A percentile compares a stretch with the other conserved stretches of the same genome.
Conservation (phyloP, 805 yeast genomes). For the Suhomyces sp. region DNA sequence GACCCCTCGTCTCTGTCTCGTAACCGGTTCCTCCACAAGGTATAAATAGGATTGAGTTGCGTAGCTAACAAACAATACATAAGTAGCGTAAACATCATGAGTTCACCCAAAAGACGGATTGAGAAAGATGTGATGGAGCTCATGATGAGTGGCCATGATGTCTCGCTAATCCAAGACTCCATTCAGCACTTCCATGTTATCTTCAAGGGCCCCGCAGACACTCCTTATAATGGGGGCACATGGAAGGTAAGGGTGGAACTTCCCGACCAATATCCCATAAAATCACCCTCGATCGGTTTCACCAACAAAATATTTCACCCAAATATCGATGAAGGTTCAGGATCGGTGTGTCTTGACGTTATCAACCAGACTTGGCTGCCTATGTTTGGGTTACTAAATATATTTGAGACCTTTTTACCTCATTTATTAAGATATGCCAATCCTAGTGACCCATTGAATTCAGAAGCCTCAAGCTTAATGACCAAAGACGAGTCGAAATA, state of each 20-base stretch:
- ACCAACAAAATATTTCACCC: slow-evolving; percentile 92
- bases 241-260: slow-evolving; percentile 92
- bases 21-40: not conserved
- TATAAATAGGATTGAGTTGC: not conserved
- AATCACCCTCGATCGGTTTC: slow-evolving; percentile 94
- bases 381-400: slow-evolving; percentile 87
- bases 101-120: slow-evolving; percentile 70
- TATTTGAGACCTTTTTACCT: slow-evolving; percentile 90
- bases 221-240: slow-evolving; percentile 85
- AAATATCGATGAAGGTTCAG: slow-evolving; percentile 85
- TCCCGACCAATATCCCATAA: slow-evolving; percentile 94
- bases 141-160: slow-evolving; percentile 93
- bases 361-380: slow-evolving; percentile 99
- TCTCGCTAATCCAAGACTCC: slow-evolving; percentile 69
- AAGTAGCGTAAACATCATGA: slow-evolving; percentile 3
- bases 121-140: slow-evolving; percentile 96
- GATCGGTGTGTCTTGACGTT: slow-evolving; percentile 93
- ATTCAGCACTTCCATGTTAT: slow-evolving; percentile 82
- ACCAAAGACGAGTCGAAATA: slow-evolving; percentile 66
- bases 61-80: not conserved
- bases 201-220: slow-evolving; percentile 74
- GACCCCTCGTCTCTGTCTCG: not conserved
- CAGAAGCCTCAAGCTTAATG: slow-evolving; percentile 82
- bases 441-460: slow-evolving; percentile 89
- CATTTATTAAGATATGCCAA: slow-evolving; percentile 90